Percentiles rank a stretch among this genome's conserved stretches.
Conservation (phyloP, 352 stramenopile species). For the Pythium dissimile region DNA sequence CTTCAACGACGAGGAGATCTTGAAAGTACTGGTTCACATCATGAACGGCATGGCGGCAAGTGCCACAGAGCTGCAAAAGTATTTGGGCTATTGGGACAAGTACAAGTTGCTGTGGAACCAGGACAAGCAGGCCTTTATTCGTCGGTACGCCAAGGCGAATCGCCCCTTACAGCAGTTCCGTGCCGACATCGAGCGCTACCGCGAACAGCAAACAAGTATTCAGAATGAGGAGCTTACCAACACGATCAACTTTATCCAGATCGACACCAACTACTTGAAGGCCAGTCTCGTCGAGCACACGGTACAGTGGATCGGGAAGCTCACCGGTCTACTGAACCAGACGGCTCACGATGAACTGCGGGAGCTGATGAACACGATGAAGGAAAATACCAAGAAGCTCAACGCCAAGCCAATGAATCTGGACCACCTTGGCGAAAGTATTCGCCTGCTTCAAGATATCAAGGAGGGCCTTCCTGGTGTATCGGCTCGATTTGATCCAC, state of each 20-base stretch:
- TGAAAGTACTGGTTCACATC: constrained; percentile 94
- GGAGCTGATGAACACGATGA: constrained; percentile 88
- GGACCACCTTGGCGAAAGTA: constrained; percentile 90
- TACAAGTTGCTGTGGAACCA: constrained; percentile 93
- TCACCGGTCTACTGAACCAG: constrained; percentile 90
- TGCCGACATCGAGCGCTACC: constrained; percentile 90
- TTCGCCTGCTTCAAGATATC: constrained; percentile 86
- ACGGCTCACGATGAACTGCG: constrained; percentile 87
- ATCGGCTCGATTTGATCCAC: constrained; percentile 72
- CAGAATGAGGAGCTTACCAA: constrained; percentile 90
- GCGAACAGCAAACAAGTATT: constrained; percentile 90
- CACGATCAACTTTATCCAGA: constrained; percentile 95
- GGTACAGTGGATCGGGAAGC: constrained; percentile 92
- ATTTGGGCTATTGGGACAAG: constrained; percentile 95
- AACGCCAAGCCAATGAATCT: constrained; percentile 83
- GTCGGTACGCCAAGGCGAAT: constrained; percentile 94
- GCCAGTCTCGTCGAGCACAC: constrained; percentile 89
- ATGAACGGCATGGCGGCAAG: constrained; percentile 96
- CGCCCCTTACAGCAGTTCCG: constrained; percentile 90
- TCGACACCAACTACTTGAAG: constrained; percentile 93
- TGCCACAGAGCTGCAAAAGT: constrained; percentile 92
- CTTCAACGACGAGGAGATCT: constrained; percentile 94
- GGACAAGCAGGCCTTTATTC: constrained; percentile 94
- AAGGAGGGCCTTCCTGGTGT: constrained; percentile 76
- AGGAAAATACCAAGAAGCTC: constrained; percentile 84